Base-by-base conservation (phyloP, 768 basidiomycete species). In the Hydnum rufescens region DNA sequence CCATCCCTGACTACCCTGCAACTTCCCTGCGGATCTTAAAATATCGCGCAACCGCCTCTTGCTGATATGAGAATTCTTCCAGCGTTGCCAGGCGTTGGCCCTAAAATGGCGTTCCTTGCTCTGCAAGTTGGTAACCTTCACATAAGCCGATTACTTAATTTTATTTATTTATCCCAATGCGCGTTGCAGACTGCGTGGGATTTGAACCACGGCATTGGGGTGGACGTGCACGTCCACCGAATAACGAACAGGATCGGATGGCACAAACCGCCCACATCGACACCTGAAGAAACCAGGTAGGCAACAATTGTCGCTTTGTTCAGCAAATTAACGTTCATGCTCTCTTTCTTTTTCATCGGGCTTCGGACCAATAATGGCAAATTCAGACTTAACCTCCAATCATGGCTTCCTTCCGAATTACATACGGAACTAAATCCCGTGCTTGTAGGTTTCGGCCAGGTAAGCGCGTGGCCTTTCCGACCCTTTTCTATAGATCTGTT, bases 191-290 rank as follows among this genome's bases (percentile, higher is more conserved):
- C 8, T 47, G 49, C 31, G 6, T 50, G 49, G 49, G 16, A 30
- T 31, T 8, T 50, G 29, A 87, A 89, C 58, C 70, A 74, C 25
- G 93, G 93, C 1, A 93, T 96, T 31, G 93, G 92, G 0, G 93
- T 97, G 0, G 93, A 99, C 58, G 83, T 88, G 0, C 93, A 99
- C 63, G 90, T 96, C 4, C 90, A 96, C 58, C 71, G 93, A 4
- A 96, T 99, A 51, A 90, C 90, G 26, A 92, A 97, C 58, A 71
- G 89, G 16, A 65, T 99, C 1, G 79, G 84, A 36, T 99, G 93
- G 93, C 93, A 97, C 64, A 75, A 76, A 55, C 77, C 74, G 2
- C 77, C 76, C 4, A 92, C 90, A 1, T 84, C 80, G 60, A 82
- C 70, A 2, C 85, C 92, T 0, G 93, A 99, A 60, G 77, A 85